Evolutionary conservation across 164 flowering plant species (phyloP).

Genomic region (Berberis vulgaris): DNA sequence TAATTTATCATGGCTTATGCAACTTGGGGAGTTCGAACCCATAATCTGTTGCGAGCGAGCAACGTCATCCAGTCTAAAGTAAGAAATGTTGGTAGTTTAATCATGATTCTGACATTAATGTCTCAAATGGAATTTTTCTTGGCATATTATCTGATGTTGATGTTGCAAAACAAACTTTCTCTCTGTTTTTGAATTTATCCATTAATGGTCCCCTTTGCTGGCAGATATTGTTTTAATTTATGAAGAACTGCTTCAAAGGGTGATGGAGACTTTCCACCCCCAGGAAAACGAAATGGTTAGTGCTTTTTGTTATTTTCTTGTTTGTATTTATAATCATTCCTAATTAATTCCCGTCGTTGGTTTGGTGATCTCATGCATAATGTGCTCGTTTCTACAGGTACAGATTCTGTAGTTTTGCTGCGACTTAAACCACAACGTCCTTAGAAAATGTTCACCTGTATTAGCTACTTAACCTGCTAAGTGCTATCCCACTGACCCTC

Average conservation of each 20-base stretch:
- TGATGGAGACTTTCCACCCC: slow-evolving; percentile 11
- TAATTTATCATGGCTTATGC: background rate
- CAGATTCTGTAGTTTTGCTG: background rate
- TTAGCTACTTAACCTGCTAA: background rate
- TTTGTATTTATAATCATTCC: background rate
- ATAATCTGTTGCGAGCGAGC: background rate
- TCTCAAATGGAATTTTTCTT: slow-evolving; percentile 9
- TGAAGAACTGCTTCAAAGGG: slow-evolving; percentile 3
- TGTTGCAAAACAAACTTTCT: slow-evolving; percentile 7
- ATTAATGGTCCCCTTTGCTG: slow-evolving; percentile 13
- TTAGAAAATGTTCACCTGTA: background rate
- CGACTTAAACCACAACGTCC: background rate
- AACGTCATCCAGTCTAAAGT: background rate
- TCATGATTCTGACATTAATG: background rate
- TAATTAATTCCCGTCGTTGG: background rate
- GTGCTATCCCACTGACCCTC: background rate
- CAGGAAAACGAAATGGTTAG: slow-evolving; percentile 9
- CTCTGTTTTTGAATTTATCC: slow-evolving; percentile 9
- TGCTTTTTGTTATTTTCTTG: slow-evolving; percentile 2
- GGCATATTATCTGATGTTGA: slow-evolving; percentile 11
- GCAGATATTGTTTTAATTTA: slow-evolving; percentile 3
- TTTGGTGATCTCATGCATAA: background rate
- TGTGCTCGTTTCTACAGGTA: slow-evolving; percentile 3
- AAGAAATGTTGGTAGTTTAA: background rate
- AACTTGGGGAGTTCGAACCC: background rate